These are phyloP conservation scores for Paramecium pentaurelia DNA, from an alignment of 73 alveolate species.

Conservation along the genomic window DNA sequence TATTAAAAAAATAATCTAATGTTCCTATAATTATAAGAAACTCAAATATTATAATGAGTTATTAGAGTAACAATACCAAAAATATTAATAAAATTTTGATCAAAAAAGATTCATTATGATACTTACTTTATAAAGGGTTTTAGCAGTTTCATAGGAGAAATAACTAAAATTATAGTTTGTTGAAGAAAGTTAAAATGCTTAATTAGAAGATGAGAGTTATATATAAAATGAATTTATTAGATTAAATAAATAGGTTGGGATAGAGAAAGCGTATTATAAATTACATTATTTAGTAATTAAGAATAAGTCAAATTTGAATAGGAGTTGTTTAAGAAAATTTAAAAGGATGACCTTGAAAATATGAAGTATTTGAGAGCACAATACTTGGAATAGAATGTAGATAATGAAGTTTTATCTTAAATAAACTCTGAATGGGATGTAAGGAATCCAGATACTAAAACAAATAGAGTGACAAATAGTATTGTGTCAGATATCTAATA, in stretches of 20 bases:
- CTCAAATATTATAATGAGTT: background rate
- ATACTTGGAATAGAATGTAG: background rate
- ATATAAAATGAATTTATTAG: background rate
- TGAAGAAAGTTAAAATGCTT: background rate
- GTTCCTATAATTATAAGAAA: background rate
- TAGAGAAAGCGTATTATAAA: background rate
- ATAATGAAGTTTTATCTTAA: background rate
- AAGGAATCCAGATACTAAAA: background rate
- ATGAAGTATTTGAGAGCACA: conserved; percentile 17
- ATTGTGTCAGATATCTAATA: conserved; percentile 16
- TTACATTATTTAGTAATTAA: background rate
- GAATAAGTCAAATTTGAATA: background rate
- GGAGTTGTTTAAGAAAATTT: background rate
- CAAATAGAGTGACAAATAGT: conserved; percentile 12
- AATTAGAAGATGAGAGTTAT: background rate
- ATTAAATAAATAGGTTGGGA: background rate
- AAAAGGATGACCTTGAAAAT: conserved; percentile 1
- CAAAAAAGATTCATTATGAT: background rate
- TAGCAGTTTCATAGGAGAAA: conserved; percentile 1
- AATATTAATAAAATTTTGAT: background rate
- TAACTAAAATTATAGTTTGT: background rate
- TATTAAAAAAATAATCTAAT: background rate
- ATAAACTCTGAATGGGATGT: conserved; percentile 18
- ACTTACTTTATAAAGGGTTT: background rate
- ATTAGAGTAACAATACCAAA: background rate